Conservation (phyloP, 2,329 filamentous ascomycete species). For the Fusarium sp. region DNA sequence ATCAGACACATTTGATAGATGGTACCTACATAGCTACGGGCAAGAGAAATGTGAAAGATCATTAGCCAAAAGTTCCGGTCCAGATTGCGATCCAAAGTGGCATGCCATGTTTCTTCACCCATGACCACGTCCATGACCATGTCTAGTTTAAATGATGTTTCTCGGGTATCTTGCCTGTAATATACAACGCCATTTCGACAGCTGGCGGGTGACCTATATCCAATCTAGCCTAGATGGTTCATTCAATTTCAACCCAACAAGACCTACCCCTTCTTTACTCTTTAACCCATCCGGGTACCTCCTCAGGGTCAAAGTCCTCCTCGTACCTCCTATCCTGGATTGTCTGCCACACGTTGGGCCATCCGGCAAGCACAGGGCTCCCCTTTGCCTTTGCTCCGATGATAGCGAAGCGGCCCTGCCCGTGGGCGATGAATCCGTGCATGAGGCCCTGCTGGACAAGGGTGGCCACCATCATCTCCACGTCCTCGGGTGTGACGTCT, state of each 20-base stretch:
- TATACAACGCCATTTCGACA: constrained; percentile 26
- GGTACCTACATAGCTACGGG: constrained; percentile 20
- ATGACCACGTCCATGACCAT: constrained; percentile 1
- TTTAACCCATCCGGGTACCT: constrained; percentile 82
- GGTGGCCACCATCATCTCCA: constrained; percentile 82
- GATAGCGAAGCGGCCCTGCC: constrained; percentile 81
- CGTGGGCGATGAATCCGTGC: constrained; percentile 85
- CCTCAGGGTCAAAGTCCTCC: constrained; percentile 68
- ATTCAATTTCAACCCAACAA: not conserved
- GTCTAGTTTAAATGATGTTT: constrained; percentile 6
- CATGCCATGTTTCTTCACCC: not conserved
- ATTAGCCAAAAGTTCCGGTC: constrained; percentile 22
- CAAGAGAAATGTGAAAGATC: constrained; percentile 35
- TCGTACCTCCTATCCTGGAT: constrained; percentile 70
- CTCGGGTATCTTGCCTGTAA: constrained; percentile 35
- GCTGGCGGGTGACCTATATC: not conserved
- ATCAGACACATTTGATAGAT: constrained; percentile 38
- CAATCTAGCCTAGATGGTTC: constrained; percentile 7
- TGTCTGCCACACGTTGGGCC: constrained; percentile 78
- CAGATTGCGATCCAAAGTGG: not conserved
- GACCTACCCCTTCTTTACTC: constrained; percentile 31
- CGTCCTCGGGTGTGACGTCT: constrained; percentile 67
- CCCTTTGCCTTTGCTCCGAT: constrained; percentile 77
- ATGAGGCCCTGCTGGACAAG: constrained; percentile 84
- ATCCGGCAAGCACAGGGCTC: constrained; percentile 75